phyloP scores from a whole-genome alignment of 2,329 filamentous ascomycete species.

The Talaromyces amestolkiae region DNA sequence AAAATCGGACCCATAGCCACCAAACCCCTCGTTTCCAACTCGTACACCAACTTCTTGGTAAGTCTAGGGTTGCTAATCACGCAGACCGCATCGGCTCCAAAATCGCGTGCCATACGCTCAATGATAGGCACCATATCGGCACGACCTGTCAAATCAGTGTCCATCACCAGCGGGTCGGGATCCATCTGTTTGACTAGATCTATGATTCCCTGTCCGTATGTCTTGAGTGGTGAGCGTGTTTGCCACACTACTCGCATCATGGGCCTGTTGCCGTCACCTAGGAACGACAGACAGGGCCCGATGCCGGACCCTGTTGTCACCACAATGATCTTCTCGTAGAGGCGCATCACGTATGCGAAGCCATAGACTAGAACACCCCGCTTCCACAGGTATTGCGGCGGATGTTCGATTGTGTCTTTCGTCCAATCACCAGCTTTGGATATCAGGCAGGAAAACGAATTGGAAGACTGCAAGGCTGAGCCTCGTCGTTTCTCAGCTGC shows the following conservation, averaged over 20 bases:
- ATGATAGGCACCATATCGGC: conserved; percentile 60
- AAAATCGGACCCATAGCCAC: conserved; percentile 72
- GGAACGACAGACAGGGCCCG: conserved; percentile 64
- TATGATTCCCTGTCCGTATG: conserved; percentile 60
- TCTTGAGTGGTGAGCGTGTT: conserved; percentile 59
- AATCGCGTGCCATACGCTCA: conserved; percentile 50
- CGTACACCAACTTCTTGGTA: conserved; percentile 67
- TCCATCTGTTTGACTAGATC: conserved; percentile 58
- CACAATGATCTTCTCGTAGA: conserved; percentile 65
- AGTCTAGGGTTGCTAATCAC: conserved; percentile 69
- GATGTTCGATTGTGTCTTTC: conserved; percentile 58
- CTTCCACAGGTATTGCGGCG: conserved; percentile 64
- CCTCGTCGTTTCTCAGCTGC: conserved; percentile 39
- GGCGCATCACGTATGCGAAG: conserved; percentile 63
- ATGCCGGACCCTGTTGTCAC: conserved; percentile 73
- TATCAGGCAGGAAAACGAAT: conserved; percentile 62
- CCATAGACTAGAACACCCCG: conserved; percentile 66
- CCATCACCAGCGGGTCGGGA: conserved; percentile 63
- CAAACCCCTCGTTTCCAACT: conserved; percentile 63
- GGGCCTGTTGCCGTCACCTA: conserved; percentile 49
- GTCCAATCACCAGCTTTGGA: conserved; percentile 78
- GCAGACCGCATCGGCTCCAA: conserved; percentile 65
- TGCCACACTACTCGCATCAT: conserved; percentile 65
- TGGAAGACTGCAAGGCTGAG: not conserved
- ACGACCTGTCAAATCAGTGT: conserved; percentile 56